phyloP scores from a whole-genome alignment of 1,139 yeast species.

The Kodamaea sp. region DNA sequence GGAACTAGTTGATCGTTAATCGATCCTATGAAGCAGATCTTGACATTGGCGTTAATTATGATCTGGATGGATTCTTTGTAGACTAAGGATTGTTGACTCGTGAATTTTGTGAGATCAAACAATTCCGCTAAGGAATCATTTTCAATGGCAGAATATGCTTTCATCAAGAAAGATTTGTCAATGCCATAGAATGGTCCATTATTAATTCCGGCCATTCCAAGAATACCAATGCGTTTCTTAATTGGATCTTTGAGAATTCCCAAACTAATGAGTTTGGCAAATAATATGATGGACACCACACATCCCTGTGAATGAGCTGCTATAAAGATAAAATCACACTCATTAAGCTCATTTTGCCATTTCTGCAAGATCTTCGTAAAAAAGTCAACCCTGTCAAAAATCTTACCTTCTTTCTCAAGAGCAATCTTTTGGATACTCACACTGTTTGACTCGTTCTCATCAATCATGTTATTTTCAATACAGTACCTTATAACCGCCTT shows the following conservation, averaged over 20 bases:
- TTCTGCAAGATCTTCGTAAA: constrained; percentile 71
- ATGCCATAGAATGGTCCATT: constrained; percentile 92
- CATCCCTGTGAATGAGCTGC: constrained; percentile 97
- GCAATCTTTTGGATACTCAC: constrained; percentile 86
- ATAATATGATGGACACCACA: constrained; percentile 80
- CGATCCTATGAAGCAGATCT: constrained; percentile 80
- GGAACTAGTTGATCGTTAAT: constrained; percentile 93
- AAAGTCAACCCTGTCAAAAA: constrained; percentile 79
- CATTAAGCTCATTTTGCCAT: constrained; percentile 68
- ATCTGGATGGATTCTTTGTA: constrained; percentile 68
- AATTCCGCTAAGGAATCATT: constrained; percentile 82
- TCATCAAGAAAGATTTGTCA: constrained; percentile 78
- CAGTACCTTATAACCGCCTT: constrained; percentile 75
- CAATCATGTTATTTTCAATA: constrained; percentile 49
- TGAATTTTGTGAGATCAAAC: constrained; percentile 81
- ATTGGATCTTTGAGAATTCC: constrained; percentile 58
- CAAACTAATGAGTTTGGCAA: constrained; percentile 69
- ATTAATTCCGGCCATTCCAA: constrained; percentile 95
- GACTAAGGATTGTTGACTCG: constrained; percentile 68
- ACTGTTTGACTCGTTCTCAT: constrained; percentile 36
- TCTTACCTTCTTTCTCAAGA: constrained; percentile 88
- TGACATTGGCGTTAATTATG: constrained; percentile 69
- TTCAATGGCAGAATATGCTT: constrained; percentile 89
- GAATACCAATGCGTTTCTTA: constrained; percentile 61
- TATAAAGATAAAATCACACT: constrained; percentile 82